Evolutionary conservation across 2,329 filamentous ascomycete species (phyloP).

Genomic region (Pseudocercospora vitis): DNA sequence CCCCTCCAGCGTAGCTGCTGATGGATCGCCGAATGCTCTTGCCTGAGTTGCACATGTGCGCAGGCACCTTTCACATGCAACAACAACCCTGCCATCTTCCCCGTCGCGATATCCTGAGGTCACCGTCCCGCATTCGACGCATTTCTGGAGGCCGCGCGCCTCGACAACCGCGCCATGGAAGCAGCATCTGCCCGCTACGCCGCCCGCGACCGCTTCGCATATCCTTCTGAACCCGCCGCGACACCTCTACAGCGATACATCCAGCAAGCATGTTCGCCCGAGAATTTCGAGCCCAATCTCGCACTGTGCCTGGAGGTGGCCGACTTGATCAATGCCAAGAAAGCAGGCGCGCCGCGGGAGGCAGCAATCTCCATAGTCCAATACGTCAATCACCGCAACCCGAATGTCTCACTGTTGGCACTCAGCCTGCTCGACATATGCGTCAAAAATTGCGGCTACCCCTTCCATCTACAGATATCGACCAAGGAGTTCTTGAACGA

Average conservation of each 20-base stretch:
- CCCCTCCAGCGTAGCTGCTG: conserved; percentile 3
- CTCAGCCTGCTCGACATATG: conserved; percentile 93
- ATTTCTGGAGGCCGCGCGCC: conserved; percentile 3
- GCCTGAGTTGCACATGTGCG: background rate
- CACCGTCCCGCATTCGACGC: background rate
- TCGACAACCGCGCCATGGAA: conserved; percentile 60
- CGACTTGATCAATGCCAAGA: conserved; percentile 96
- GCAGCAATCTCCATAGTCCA: conserved; percentile 89
- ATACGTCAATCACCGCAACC: conserved; percentile 95
- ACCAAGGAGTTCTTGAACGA: conserved; percentile 99
- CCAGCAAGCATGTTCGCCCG: conserved; percentile 90
- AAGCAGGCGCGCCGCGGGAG: conserved; percentile 92
- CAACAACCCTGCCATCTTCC: background rate
- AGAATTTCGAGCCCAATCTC: conserved; percentile 97
- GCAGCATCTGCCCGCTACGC: conserved; percentile 94
- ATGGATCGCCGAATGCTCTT: conserved; percentile 4
- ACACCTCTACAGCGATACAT: conserved; percentile 94
- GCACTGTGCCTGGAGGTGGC: conserved; percentile 94
- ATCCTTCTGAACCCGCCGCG: conserved; percentile 72
- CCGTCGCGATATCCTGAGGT: background rate
- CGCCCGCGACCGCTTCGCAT: conserved; percentile 88
- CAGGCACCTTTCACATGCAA: conserved; percentile 1
- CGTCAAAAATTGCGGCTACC: conserved; percentile 99
- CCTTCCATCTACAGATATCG: conserved; percentile 96
- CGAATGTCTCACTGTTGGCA: conserved; percentile 88